Base-by-base conservation (phyloP, 768 basidiomycete genomes). In the Pleurotus djamor region DNA sequence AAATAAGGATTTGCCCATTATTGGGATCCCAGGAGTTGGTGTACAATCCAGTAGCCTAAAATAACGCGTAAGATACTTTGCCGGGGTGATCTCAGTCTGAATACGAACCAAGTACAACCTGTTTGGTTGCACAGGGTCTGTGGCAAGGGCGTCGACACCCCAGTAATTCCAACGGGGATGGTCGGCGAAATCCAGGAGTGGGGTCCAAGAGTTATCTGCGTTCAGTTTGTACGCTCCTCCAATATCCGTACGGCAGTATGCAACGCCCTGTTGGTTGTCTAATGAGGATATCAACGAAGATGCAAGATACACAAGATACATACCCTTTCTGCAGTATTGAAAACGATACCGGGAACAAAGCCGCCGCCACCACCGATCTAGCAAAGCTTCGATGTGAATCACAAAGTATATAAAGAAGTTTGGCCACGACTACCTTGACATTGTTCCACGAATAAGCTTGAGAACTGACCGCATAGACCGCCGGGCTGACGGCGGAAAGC, bases 211-310 rank as follows among this genome's bases (percentile, higher is more conserved):
- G 55, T 84, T 81, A 63, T 85, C 82, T 1, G 82, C 44, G 65
- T 87, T 86, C 65, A 88, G 70, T 64, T 76, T 83, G 69, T 87
- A 87, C 16, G 82, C 84, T 32, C 85, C 86, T 57, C 86, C 85
- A 41, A 88, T 86, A 68, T 87, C 86, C 7, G 85, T 86, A 17
- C 86, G 81, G n/a, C 82, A 84, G 67, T 83, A 87, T 2, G 82
- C 84, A 9, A 87, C 68, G 35, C 85, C 86, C 77, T 83, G 52
- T 55, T 54, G 32, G 41, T 8, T 35, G 50, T 34, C 44, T 1
- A 1, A 41, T 41, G 38, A 41, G 38, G n/a, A 41, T 10, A 41
- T 41, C 10, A 41, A 28, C 9, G 9, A 41, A n/a, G 10, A 9
- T 41, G n/a, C 38, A n/a, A 41, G 10, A 41, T 41, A 41, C n/a